A percentile compares a stretch with the other conserved stretches of the same genome.
Conservation (phyloP, 2,329 filamentous ascomycete genomes). For the Clonostachys rosea region DNA sequence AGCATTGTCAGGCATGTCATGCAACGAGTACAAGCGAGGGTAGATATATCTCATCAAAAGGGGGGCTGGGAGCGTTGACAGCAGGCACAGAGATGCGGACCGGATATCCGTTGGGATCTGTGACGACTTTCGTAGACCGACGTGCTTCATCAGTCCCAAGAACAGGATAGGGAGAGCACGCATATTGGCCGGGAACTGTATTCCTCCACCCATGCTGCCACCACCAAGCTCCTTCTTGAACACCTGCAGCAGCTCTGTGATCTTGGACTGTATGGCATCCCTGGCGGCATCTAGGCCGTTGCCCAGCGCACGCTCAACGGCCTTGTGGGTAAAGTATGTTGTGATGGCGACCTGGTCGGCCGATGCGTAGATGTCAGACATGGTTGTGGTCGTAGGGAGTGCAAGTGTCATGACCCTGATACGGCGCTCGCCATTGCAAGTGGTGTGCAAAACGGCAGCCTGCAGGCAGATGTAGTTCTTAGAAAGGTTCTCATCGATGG, state of each 20-base stretch:
- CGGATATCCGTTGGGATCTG: conserved; percentile 93
- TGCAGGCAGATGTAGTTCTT: conserved; percentile 93
- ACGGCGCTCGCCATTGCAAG: conserved; percentile 92
- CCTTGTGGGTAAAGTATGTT: conserved; percentile 95
- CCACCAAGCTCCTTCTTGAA: conserved; percentile 97
- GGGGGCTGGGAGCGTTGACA: conserved; percentile 90
- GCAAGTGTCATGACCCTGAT: conserved; percentile 93
- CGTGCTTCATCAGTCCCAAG: conserved; percentile 92
- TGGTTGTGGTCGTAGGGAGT: conserved; percentile 84
- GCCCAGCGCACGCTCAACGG: conserved; percentile 83
- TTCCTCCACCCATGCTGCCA: conserved; percentile 89
- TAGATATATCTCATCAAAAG: conserved; percentile 93
- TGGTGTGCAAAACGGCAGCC: conserved; percentile 92
- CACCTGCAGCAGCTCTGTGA: conserved; percentile 87
- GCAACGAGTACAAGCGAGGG: conserved; percentile 76
- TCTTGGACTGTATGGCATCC: conserved; percentile 85
- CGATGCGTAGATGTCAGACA: conserved; percentile 90
- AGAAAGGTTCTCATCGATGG: conserved; percentile 89
- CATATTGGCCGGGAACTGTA: conserved; percentile 92
- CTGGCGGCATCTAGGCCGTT: conserved; percentile 86
- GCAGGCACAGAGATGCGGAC: conserved; percentile 83
- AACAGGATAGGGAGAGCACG: conserved; percentile 86
- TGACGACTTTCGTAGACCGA: conserved; percentile 85
- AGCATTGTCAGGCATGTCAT: conserved; percentile 95
- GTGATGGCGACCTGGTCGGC: conserved; percentile 93